A percentile compares a stretch with the other conserved stretches of the same genome.
These are phyloP conservation scores for Colletotrichum filicis DNA, from an alignment of 2,329 filamentous ascomycete species.

Conservation along the genomic window DNA sequence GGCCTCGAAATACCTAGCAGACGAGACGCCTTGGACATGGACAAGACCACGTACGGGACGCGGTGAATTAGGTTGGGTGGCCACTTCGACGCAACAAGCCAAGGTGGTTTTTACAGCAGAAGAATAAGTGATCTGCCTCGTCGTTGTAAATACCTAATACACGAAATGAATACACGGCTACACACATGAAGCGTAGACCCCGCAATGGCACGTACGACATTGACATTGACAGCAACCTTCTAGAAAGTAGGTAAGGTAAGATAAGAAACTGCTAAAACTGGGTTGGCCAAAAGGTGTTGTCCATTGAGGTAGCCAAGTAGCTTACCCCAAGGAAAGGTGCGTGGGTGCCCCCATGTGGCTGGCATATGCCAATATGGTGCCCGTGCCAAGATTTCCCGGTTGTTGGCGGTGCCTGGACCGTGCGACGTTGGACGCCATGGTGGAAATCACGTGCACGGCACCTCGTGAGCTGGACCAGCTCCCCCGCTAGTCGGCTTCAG, in stretches of 20 bases:
- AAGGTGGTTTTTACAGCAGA: not conserved
- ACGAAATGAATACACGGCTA: not conserved
- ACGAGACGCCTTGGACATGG: conserved; percentile 3
- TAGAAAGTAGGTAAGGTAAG: too few species aligned
- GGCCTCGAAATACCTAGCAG: not conserved
- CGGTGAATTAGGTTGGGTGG: not conserved
- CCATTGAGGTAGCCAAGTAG: too few species aligned
- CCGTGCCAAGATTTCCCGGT: not conserved
- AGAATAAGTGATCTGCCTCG: not conserved
- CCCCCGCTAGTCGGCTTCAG: conserved; percentile 18
- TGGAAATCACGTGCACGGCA: conserved; percentile 13
- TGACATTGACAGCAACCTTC: too few species aligned
- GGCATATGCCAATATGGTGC: too few species aligned
- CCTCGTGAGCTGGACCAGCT: not conserved
- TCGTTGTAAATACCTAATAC: not conserved
- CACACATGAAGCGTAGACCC: not conserved
- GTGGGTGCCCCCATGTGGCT: too few species aligned
- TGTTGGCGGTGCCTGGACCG: not conserved
- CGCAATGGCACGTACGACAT: too few species aligned
- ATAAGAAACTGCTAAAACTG: too few species aligned
- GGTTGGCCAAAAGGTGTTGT: too few species aligned
- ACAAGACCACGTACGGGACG: not conserved
- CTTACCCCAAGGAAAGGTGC: too few species aligned
- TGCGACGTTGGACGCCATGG: not conserved
- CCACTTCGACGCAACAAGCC: not conserved